A percentile compares a stretch with the other conserved stretches of the same genome.
These are phyloP conservation scores for Melastoma candidum DNA, from an alignment of 441 rosid genomes.

Conservation along the genomic window DNA sequence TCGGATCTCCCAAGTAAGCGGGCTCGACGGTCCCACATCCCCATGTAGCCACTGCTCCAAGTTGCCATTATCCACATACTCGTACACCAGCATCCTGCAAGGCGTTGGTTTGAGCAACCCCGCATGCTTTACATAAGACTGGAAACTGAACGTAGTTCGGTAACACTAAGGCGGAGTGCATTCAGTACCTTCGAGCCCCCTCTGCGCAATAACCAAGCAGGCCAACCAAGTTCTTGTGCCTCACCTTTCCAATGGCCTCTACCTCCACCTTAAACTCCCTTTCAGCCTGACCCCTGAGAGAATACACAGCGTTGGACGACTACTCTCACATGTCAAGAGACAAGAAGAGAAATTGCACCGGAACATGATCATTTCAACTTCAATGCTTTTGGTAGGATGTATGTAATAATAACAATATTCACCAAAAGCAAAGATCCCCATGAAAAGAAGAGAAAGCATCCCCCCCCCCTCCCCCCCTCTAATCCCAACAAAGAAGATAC, in stretches of 20 bases:
- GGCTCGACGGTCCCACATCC: constrained; percentile 77
- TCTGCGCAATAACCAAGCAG: constrained; percentile 90
- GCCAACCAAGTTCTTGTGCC: constrained; percentile 92
- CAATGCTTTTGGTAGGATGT: too few relatives aligned
- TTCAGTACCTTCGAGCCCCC: constrained; percentile 54
- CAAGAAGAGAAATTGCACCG: too few relatives aligned
- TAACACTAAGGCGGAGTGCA: not conserved
- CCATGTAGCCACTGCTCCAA: constrained; percentile 98
- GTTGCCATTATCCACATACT: constrained; percentile 84
- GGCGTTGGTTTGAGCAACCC: not conserved
- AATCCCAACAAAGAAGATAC: too few relatives aligned
- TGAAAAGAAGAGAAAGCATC: too few relatives aligned
- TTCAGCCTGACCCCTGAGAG: constrained; percentile 81
- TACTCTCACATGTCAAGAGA: not conserved
- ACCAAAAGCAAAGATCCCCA: too few relatives aligned
- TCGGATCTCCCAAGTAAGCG: constrained; percentile 82
- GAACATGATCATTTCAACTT: too few relatives aligned
- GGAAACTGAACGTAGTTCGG: not conserved
- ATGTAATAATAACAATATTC: too few relatives aligned
- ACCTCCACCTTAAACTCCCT: constrained; percentile 95
- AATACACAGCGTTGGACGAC: not conserved
- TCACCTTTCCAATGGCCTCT: constrained; percentile 92
- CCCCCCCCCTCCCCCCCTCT: too few relatives aligned
- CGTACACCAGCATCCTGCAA: constrained; percentile 87
- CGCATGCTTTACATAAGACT: constrained; percentile 5